Base-by-base conservation (phyloP, 768 basidiomycete species). In the Kockovaella imperatae region DNA sequence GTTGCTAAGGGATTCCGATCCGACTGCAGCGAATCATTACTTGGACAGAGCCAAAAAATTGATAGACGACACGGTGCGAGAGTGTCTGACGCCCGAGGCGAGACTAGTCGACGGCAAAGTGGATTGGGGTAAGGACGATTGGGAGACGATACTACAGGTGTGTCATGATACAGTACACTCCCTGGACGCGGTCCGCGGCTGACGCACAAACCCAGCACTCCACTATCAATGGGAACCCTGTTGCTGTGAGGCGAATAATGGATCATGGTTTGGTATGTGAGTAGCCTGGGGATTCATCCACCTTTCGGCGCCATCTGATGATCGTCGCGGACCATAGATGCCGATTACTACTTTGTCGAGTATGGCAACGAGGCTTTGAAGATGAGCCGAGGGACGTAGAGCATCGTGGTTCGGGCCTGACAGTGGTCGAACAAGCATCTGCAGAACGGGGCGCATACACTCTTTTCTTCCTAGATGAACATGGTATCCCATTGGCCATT, bases 261-360 rank as follows among this genome's bases (percentile, higher is more conserved):
- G 64, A 66, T 35, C 61, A 63, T 41, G 64, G 64, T 24, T 35
- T 62, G 14, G 53, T 60, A 41, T 67, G 64, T 67, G 52, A 61
- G 64, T 60, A 38, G 11, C 13, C 13, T 18, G 14, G 29, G 11
- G 26, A 25, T 36, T 14, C 1, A 39, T 36, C 8, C 4, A 20
- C n/a, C n/a, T n/a, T n/a, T n/a, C n/a, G n/a, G n/a, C n/a, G n/a
- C n/a, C n/a, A n/a, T n/a, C n/a, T n/a, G 21, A 8, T 39, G 11
- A 24, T 7, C 18, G 15, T 26, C 32, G 23, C n/a, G 13, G 23
- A n/a, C 2, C 3, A n/a, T 35, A 67, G 64, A 63, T 45, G 64
- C 61, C 38, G 62, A 67, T 39, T 67, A 67, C 49, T 67, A 67
- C 34, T 41, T 61, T 10, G 38, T 67, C 8, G 61, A 67, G 44